Base-by-base conservation (phyloP, 1,284 basidiomycete species). In the Ceratobasidium sp. region DNA sequence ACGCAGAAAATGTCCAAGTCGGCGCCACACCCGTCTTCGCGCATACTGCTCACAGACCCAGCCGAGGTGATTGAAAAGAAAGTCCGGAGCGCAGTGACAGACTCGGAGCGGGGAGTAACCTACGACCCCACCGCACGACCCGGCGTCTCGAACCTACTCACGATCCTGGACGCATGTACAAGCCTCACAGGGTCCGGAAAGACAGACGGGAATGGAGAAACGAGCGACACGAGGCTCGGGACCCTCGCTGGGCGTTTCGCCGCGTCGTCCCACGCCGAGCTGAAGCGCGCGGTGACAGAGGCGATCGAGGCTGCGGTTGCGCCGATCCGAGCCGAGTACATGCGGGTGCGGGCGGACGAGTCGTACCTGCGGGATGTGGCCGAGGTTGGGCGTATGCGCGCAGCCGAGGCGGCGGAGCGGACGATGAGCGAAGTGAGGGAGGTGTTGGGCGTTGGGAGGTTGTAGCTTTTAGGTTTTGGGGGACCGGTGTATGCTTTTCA, bases 1-100 rank as follows among this genome's bases (percentile, higher is more conserved):
- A 84, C 85, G 0, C 87, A 90, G 11, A 98, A 98, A 82, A 98
- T 98, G 96, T 98, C 95, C 51, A 98, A 98, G 82, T 98, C 96
- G 0, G 87, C 93, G 0, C 91, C 91, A 0, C 90, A 94, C 79
- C 78, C 88, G 0, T 84, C 88, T n/a, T 96, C 95, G 0, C 91
- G 95, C 31, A 95, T 98, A 78, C 84, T 95, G 73, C 85, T 98
- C 49, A 97, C 94, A 24, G 96, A 98, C 80, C 83, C 87, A 0
- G 81, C 88, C 0, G 79, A 83, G 1, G 82, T 88, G 79, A 93
- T 98, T 46, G 81, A 81, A 49, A 80, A 84, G 24, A 98, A 98
- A 82, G 87, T 98, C 76, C 89, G 89, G 34, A 84, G 85, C 6
- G 94, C 96, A 0, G 91, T 96, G 0, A 98, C 96, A 0, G 96